These are phyloP conservation scores for Tausonia pullulans DNA, from an alignment of 1,284 basidiomycete genomes.

Conservation along the genomic window DNA sequence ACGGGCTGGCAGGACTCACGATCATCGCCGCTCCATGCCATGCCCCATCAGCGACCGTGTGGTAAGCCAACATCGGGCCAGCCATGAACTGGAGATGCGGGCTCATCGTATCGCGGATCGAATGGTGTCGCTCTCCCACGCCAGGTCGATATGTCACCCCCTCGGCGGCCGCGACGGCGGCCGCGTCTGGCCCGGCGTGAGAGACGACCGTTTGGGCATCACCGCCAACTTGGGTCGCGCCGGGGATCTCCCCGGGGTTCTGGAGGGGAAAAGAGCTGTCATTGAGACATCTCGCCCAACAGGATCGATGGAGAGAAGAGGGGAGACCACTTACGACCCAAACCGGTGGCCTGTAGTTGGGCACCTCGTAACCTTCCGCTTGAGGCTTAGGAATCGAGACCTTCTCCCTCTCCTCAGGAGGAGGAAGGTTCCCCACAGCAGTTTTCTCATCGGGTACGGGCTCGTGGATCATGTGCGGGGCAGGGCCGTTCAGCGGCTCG, in stretches of 20 bases:
- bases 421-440: background rate
- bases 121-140: constrained; percentile 21
- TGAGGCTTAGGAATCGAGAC: background rate
- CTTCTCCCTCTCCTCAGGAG: constrained; percentile 1
- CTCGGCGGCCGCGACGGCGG: background rate
- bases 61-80: constrained; percentile 60
- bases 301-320: background rate
- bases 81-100: constrained; percentile 38
- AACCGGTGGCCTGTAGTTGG: constrained; percentile 6
- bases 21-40: constrained; percentile 83
- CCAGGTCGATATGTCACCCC: background rate
- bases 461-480: background rate
- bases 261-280: background rate
- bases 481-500: constrained; percentile 11
- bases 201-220: background rate
- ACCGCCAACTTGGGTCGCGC: background rate
- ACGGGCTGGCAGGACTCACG: constrained; percentile 44
- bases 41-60: constrained; percentile 62
- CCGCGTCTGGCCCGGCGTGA: background rate
- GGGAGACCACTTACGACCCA: constrained; percentile 1
- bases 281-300: background rate
- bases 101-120: constrained; percentile 28
- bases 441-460: background rate
- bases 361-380: constrained; percentile 8
- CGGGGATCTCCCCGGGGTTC: background rate